These are phyloP conservation scores for Cyamopsis tetragonoloba DNA, from an alignment of 306 rosid genomes.

Conservation along the genomic window DNA sequence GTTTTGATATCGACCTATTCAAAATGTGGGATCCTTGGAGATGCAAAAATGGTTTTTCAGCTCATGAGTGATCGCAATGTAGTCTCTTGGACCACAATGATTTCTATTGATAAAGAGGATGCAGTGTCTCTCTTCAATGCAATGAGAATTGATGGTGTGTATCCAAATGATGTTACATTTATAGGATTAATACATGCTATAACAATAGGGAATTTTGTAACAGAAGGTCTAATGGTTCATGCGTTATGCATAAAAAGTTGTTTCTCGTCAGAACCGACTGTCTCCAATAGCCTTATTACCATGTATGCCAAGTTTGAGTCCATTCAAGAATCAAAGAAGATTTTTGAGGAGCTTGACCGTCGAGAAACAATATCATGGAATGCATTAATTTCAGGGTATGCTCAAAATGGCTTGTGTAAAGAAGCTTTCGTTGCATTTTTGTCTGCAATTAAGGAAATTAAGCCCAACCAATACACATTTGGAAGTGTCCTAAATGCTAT, in stretches of 20 bases:
- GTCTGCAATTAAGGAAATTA: constrained; percentile 47
- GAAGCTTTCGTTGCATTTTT: constrained; percentile 62
- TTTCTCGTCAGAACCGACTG: constrained; percentile 45
- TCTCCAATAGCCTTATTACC: constrained; percentile 76
- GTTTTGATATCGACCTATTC: constrained; percentile 77
- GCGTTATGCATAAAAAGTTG: constrained; percentile 57
- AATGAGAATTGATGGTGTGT: constrained; percentile 64
- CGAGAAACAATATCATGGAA: constrained; percentile 83
- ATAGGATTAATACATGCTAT: constrained; percentile 69
- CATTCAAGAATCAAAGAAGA: constrained; percentile 55
- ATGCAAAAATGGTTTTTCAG: constrained; percentile 56
- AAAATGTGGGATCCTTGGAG: constrained; percentile 53
- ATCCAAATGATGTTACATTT: constrained; percentile 79
- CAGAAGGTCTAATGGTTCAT: constrained; percentile 60
- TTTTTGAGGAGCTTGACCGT: constrained; percentile 64
- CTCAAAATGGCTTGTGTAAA: constrained; percentile 57
- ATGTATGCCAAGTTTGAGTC: constrained; percentile 77
- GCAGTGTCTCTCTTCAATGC: constrained; percentile 53
- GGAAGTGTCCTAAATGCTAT: constrained; percentile 84
- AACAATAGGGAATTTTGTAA: constrained; percentile 44
- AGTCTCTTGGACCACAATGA: constrained; percentile 81
- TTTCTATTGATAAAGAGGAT: constrained; percentile 60
- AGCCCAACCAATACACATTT: constrained; percentile 74
- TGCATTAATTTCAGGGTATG: constrained; percentile 80
- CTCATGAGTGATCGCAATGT: constrained; percentile 57